These are phyloP conservation scores for Cadophora sp. DNA, from an alignment of 2,329 filamentous ascomycete genomes.

Conservation along the genomic window DNA sequence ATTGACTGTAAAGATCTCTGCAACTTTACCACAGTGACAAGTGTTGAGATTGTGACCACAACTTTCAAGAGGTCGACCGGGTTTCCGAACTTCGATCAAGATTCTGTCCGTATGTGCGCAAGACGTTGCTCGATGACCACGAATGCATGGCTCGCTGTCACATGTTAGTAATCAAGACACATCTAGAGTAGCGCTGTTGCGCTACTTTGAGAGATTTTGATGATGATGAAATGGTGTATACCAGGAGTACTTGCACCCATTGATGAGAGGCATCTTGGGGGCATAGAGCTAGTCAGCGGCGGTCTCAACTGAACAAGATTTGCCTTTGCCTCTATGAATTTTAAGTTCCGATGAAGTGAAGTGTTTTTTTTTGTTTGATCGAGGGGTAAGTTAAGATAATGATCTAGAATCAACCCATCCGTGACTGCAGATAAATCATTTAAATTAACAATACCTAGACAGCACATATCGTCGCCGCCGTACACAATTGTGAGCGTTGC, in stretches of 20 bases:
- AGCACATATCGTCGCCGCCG: background rate
- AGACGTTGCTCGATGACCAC: conserved; percentile 41
- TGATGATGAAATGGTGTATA: conserved; percentile 20
- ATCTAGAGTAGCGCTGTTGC: background rate
- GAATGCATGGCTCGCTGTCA: conserved; percentile 40
- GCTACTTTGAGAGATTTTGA: background rate
- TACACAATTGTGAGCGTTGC: background rate
- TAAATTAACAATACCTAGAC: background rate
- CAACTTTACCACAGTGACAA: conserved; percentile 37
- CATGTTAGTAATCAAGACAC: background rate
- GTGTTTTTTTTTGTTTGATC: background rate
- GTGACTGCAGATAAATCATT: background rate
- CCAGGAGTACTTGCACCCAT: conserved; percentile 42
- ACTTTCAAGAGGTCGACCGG: conserved; percentile 39
- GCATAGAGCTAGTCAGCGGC: background rate
- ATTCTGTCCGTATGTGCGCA: conserved; percentile 39
- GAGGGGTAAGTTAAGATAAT: too few relatives aligned
- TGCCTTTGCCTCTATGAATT: background rate
- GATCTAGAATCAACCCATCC: background rate
- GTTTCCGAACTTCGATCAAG: conserved; percentile 40
- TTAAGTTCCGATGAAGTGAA: background rate
- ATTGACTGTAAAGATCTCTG: conserved; percentile 29
- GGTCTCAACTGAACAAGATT: background rate
- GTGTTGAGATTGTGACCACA: conserved; percentile 38
- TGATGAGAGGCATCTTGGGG: conserved; percentile 40